Base-by-base conservation (phyloP, 352 stramenopile species). In the Globisporangium iwayamae region DNA sequence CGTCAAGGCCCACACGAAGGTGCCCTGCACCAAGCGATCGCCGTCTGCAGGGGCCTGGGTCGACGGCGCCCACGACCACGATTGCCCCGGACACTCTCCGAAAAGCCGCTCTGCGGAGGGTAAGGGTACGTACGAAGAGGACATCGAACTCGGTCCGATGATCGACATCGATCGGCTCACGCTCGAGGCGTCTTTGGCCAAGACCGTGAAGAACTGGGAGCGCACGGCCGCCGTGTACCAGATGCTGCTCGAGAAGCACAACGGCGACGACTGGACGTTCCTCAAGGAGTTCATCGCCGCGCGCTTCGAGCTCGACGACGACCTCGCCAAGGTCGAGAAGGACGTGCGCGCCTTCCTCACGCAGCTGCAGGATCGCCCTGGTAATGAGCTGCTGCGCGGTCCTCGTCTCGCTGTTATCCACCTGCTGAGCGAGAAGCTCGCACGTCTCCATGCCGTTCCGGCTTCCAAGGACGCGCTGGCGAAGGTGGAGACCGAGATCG, bases 241-340 rank as follows among this genome's bases (percentile, higher is more conserved):
- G 38, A 69, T 69, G 69, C 72, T 93, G 34, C 64, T 95, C 32
- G 76, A 87, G 62, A 63, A 86, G 18, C 87, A 78, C 66, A 91
- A 92, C 63, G 81, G 78, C 0, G 87, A 95, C 62, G 87, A 95
- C 70, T 95, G 87, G 87, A 83, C 74, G 9, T 93, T 92, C 72
- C 71, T 93, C 25, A 81, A 76, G 16, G 76, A 84, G 22, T 90
- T 83, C 58, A 81, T 93, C 34, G 70, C 65, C 25, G 79, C 78
- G 28, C 69, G 69, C 45, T 82, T 92, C 22, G 43, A 83, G 39
- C 60, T 83, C 20, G 69, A 68, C 45, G 64, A 60, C 16, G 71
- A 68, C 25, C 11, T 73, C 10, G 63, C 63, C n/a, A 16, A 46
- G 20, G 64, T 87, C 1, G 63, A 71, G 18, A 62, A 76, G 36